A percentile compares a stretch with the other conserved stretches of the same genome.
phyloP scores from a whole-genome alignment of 768 basidiomycete genomes.

The Hortiboletus campestris region DNA sequence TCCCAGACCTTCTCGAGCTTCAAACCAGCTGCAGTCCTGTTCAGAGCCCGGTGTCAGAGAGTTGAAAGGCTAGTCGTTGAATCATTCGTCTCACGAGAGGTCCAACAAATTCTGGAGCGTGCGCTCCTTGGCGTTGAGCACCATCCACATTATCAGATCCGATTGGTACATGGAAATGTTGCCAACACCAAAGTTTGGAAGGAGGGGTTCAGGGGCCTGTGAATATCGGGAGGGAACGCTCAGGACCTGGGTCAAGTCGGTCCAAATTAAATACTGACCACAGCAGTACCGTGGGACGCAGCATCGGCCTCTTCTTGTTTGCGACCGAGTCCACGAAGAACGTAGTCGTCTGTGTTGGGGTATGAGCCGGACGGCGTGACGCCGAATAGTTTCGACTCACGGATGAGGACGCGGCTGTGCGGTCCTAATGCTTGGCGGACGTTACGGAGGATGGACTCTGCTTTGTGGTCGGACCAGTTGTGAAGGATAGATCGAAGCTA shows the following conservation, averaged over 20 bases:
- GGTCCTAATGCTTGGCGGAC: slow-evolving; percentile 31
- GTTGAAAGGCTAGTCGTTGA: background rate
- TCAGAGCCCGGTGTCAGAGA: background rate
- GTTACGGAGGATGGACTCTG: slow-evolving; percentile 27
- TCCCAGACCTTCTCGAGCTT: slow-evolving; percentile 34
- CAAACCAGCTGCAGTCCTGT: slow-evolving; percentile 24
- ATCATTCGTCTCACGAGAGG: slow-evolving; percentile 24
- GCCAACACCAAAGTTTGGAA: slow-evolving; percentile 34
- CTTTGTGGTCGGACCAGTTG: slow-evolving; percentile 33
- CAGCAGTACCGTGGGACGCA: slow-evolving; percentile 5
- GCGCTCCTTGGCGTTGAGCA: slow-evolving; percentile 35
- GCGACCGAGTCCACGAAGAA: slow-evolving; percentile 17
- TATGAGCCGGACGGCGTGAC: background rate
- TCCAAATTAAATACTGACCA: slow-evolving; percentile 12
- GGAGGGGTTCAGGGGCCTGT: slow-evolving; percentile 35
- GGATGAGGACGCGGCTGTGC: slow-evolving; percentile 31
- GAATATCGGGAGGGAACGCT: background rate
- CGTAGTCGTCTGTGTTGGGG: slow-evolving; percentile 23
- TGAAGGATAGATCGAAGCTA: slow-evolving; percentile 28
- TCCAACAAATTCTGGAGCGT: slow-evolving; percentile 27
- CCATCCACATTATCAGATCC: slow-evolving; percentile 31
- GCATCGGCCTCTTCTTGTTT: slow-evolving; percentile 13
- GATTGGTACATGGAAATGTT: slow-evolving; percentile 28
- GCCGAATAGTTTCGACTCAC: slow-evolving; percentile 16
- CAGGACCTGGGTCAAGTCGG: background rate